phyloP scores from a whole-genome alignment of 2,329 filamentous ascomycete species.

The Ophiosphaerella herpotricha region DNA sequence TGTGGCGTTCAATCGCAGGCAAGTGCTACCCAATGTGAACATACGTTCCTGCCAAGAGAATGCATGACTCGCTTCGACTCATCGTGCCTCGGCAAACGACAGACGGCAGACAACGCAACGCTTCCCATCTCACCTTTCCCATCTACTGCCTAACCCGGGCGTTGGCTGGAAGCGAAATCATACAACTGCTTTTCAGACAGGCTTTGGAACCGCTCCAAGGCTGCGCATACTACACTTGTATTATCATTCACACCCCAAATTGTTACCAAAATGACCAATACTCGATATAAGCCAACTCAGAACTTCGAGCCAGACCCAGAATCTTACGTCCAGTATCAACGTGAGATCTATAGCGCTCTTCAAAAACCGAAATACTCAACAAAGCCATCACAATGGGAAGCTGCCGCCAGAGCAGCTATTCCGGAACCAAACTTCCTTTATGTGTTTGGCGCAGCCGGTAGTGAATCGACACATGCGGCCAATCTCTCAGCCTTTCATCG shows the following conservation, averaged over 20 bases:
- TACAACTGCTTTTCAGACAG: no score
- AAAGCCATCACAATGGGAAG: slow-evolving; percentile 48
- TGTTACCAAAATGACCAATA: slow-evolving; percentile 10
- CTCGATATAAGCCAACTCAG: slow-evolving; percentile 9
- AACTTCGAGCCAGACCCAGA: slow-evolving; percentile 44
- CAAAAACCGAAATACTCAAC: slow-evolving; percentile 47
- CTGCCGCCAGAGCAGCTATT: slow-evolving; percentile 37
- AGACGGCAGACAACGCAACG: no score
- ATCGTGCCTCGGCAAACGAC: slow-evolving; percentile 1
- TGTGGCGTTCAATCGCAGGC: slow-evolving; percentile 1
- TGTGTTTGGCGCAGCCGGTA: slow-evolving; percentile 46
- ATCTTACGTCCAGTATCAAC: slow-evolving; percentile 37
- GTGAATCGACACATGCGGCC: slow-evolving; percentile 41
- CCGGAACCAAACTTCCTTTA: slow-evolving; percentile 48
- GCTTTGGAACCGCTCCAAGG: neutral
- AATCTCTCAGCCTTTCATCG: slow-evolving; percentile 47
- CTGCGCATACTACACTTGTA: neutral
- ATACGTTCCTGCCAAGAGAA: slow-evolving; percentile 4
- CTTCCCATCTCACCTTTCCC: neutral
- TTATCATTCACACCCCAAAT: neutral
- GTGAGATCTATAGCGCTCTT: slow-evolving; percentile 46
- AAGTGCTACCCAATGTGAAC: neutral
- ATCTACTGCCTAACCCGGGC: neutral
- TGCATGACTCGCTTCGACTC: neutral
- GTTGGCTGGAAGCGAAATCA: no score